A percentile compares a stretch with the other conserved stretches of the same genome.
Evolutionary conservation across 2,329 filamentous ascomycete genomes (phyloP).

Genomic region (Chaetomiaceae sp.): DNA sequence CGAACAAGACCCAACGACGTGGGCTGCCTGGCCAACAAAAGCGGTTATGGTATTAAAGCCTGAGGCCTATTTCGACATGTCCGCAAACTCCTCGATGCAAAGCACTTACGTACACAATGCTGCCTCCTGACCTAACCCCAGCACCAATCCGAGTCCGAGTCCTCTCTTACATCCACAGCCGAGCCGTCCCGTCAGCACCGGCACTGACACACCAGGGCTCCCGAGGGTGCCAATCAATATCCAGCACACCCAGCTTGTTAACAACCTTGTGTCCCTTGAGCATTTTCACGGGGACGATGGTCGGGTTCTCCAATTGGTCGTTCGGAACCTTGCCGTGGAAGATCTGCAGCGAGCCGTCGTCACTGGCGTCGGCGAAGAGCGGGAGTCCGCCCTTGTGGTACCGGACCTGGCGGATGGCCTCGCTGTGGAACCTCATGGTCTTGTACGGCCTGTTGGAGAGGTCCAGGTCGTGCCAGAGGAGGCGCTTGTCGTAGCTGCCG

Average conservation of each 20-base stretch:
- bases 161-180: constrained; percentile 53
- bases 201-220: constrained; percentile 94
- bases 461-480: constrained; percentile 96
- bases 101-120: constrained; percentile 11
- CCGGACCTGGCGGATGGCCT: constrained; percentile 83
- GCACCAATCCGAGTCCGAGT: constrained; percentile 1
- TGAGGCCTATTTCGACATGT: neutral
- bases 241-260: constrained; percentile 82
- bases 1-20: neutral
- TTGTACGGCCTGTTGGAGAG: constrained; percentile 89
- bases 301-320: constrained; percentile 93
- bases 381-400: constrained; percentile 77
- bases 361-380: constrained; percentile 89
- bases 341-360: constrained; percentile 90
- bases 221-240: constrained; percentile 90
- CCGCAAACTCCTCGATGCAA: neutral
- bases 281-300: constrained; percentile 93
- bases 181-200: constrained; percentile 87
- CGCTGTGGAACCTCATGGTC: constrained; percentile 88
- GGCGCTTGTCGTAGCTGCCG: constrained; percentile 86
- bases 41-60: constrained; percentile 5
- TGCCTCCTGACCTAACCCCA: neutral
- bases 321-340: constrained; percentile 96
- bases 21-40: constrained; percentile 1
- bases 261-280: constrained; percentile 85